phyloP scores from a whole-genome alignment of 768 basidiomycete species.

The Clavulina sp. region DNA sequence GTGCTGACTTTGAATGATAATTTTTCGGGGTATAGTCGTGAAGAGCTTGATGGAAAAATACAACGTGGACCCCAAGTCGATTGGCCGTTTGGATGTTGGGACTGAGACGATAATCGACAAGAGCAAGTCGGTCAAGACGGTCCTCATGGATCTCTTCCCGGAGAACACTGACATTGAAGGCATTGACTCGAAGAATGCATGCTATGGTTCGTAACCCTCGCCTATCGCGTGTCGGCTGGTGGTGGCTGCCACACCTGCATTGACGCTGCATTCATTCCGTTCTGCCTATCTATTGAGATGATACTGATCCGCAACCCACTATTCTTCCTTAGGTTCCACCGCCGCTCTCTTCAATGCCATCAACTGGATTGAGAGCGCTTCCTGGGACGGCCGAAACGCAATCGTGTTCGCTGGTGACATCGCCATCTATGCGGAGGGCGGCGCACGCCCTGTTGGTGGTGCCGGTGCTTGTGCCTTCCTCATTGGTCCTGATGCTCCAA shows the following conservation, averaged over 20 bases:
- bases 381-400: conserved; percentile 95
- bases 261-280: background rate
- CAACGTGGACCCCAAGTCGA: conserved; percentile 88
- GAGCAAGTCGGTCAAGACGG: conserved; percentile 96
- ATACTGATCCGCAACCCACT: too few species aligned
- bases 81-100: conserved; percentile 95
- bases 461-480: conserved; percentile 90
- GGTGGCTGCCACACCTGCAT: background rate
- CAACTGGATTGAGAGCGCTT: conserved; percentile 93
- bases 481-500: conserved; percentile 89
- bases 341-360: conserved; percentile 97
- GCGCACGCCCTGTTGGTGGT: conserved; percentile 89
- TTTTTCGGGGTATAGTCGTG: conserved; percentile 38
- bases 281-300: too few species aligned
- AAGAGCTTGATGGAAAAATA: conserved; percentile 80
- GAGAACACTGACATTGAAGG: conserved; percentile 95
- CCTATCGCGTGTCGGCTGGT: background rate
- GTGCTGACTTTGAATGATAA: background rate
- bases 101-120: conserved; percentile 99
- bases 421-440: conserved; percentile 92
- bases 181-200: conserved; percentile 97
- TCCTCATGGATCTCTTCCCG: conserved; percentile 95
- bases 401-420: conserved; percentile 96
- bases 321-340: conserved; percentile 33
- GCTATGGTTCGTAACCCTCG: conserved; percentile 44